Evolutionary conservation across 306 rosid genomes (phyloP).

Genomic region (Herpetospermum pedunculosum): DNA sequence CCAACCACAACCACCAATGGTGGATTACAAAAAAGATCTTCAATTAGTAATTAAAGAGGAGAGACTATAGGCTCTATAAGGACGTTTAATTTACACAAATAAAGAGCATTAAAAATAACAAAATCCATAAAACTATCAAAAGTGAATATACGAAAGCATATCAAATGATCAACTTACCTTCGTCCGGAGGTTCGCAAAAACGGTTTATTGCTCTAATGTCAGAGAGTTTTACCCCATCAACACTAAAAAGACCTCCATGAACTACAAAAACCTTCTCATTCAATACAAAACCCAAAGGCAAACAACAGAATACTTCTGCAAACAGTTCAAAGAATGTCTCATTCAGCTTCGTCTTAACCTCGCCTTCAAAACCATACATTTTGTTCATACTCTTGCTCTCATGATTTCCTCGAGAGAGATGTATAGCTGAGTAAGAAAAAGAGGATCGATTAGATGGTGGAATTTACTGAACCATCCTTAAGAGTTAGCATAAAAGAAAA

Average conservation of each 20-base stretch:
- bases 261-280: slow-evolving; percentile 78
- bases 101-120: too few relatives aligned
- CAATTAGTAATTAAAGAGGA: too few relatives aligned
- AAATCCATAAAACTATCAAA: too few relatives aligned
- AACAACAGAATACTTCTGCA: slow-evolving; percentile 90
- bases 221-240: slow-evolving; percentile 86
- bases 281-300: slow-evolving; percentile 88
- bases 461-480: background rate
- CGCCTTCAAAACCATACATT: slow-evolving; percentile 99
- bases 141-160: background rate
- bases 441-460: background rate
- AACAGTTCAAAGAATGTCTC: slow-evolving; percentile 85
- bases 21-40: too few relatives aligned
- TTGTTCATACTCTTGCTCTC: slow-evolving; percentile 99
- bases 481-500: background rate
- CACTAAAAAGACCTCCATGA: slow-evolving; percentile 97
- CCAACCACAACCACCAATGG: too few relatives aligned
- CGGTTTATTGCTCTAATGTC: slow-evolving; percentile 76
- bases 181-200: slow-evolving; percentile 95
- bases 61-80: too few relatives aligned
- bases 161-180: slow-evolving; percentile 39
- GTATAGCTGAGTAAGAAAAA: slow-evolving; percentile 53
- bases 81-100: too few relatives aligned
- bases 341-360: slow-evolving; percentile 74
- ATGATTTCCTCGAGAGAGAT: slow-evolving; percentile 92